Conservation (phyloP, 148 eudicot species). For the Rhododendron griersonianum region DNA sequence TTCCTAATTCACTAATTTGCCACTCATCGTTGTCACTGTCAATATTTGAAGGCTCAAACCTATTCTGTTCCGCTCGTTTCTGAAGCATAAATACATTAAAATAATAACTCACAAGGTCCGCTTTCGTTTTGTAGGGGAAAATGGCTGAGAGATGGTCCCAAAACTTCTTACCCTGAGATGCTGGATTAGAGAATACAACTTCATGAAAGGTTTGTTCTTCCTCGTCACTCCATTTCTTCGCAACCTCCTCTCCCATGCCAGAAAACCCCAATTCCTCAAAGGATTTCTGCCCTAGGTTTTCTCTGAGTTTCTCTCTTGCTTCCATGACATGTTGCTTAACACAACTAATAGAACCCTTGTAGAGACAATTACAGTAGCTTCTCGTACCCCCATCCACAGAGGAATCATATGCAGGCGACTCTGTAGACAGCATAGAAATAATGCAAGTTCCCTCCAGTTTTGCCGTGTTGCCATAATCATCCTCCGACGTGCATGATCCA, state of each 20-base stretch:
- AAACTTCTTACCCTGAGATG: slow-evolving; percentile 10
- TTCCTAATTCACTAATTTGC: slow-evolving; percentile 7
- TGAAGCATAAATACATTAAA: slow-evolving; percentile 27
- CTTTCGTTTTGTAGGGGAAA: slow-evolving; percentile 11
- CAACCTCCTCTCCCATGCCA: slow-evolving; percentile 19
- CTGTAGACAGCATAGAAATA: slow-evolving; percentile 3
- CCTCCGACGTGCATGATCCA: background rate
- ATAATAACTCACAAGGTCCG: slow-evolving; percentile 19
- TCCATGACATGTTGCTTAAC: slow-evolving; percentile 17
- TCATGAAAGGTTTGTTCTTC: slow-evolving; percentile 15
- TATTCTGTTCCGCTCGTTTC: slow-evolving; percentile 21
- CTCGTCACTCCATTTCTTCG: slow-evolving; percentile 13
- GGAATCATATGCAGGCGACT: background rate
- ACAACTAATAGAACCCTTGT: slow-evolving; percentile 14
- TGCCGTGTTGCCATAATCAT: background rate
- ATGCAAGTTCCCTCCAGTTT: slow-evolving; percentile 10
- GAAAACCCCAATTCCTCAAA: slow-evolving; percentile 17
- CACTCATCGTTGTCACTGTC: slow-evolving; percentile 26
- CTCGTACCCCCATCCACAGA: background rate
- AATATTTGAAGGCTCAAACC: slow-evolving; percentile 15
- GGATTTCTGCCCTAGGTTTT: slow-evolving; percentile 11
- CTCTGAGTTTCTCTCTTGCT: slow-evolving; percentile 11
- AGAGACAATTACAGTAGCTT: slow-evolving; percentile 8
- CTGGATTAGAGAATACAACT: slow-evolving; percentile 11
- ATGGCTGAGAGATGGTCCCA: slow-evolving; percentile 16